Evolutionary conservation across 164 flowering plant species (phyloP), one percentile per base, ranked within the genome.

Genomic region (Nymphaea thermarum): DNA sequence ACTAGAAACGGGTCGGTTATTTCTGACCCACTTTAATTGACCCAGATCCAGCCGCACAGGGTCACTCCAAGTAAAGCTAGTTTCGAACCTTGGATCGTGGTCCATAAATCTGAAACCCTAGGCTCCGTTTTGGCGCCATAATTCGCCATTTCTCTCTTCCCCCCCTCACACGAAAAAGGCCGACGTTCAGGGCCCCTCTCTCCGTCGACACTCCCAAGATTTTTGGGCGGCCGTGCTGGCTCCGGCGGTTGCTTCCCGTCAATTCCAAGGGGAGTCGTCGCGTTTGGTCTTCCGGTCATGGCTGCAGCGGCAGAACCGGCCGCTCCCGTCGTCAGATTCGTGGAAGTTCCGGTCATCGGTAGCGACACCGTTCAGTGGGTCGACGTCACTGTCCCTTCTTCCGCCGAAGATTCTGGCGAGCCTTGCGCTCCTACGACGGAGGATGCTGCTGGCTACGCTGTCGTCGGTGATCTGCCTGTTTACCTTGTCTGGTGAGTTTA

Each of bases 271-370:
- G 12, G 55, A 47, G 55, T 47, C 55, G 2, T 7, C 11, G 12
- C 55, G 12, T 6, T 12, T 47, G 4, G 3, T 12, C 55, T 6
- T 12, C 12, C 12, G 55, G 5, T 12, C 67, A 65, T 44, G 67
- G 8, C 44, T 42, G 25, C 62, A 67, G 65, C 65, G 71, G 67
- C 12, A 6, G 55, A 7, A 47, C 36, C 36, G 77, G 73, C 65
- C 18, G 71, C 66, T 43, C 61, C 75, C 64, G 71, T 81, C 57
- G 51, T 77, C 72, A 83, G 70, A 3, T 90, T 89, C 3, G 77
- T 78, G 83, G 93, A 90, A 71, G 91, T 87, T 41, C 90, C 91
- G 4, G 43, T 86, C 60, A 65, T 75, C 43, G 84, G 83, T 60
- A 82, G 78, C 74, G 88, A 86, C 65, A 73, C 84, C 5, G 36